Percentiles rank a stretch among this genome's conserved stretches.
phyloP scores from a whole-genome alignment of 179 eudicot species.

The Nepenthes alata region DNA sequence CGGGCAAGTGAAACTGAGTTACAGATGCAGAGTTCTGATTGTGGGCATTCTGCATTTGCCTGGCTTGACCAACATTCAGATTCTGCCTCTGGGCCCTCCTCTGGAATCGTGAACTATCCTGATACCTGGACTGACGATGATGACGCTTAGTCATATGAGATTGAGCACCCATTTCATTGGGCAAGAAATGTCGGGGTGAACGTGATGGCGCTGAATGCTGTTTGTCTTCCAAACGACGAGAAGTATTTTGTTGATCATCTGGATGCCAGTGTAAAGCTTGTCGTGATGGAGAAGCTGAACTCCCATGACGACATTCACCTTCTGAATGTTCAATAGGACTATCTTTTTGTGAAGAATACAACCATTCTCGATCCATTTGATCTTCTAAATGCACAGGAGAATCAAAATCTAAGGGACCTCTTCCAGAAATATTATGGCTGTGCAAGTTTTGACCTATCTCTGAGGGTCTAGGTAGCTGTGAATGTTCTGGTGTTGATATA shows the following conservation, averaged over 20 bases:
- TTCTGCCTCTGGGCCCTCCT: constrained; percentile 19
- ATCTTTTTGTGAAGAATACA: constrained; percentile 23
- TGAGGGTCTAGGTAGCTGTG: constrained; percentile 6
- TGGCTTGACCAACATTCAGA: constrained; percentile 14
- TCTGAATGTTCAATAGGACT: constrained; percentile 16
- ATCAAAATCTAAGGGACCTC: constrained; percentile 14
- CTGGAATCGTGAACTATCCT: constrained; percentile 17
- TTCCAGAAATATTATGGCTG: constrained; percentile 12
- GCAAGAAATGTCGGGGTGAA: constrained; percentile 8
- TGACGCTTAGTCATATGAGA: constrained; percentile 10
- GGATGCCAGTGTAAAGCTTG: constrained; percentile 13
- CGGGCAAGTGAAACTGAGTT: constrained; percentile 13
- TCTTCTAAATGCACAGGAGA: constrained; percentile 19
- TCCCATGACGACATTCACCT: constrained; percentile 11
- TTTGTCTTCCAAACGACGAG: constrained; percentile 20
- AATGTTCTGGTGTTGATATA: constrained; percentile 9
- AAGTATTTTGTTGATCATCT: constrained; percentile 17
- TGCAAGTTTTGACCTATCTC: constrained; percentile 14
- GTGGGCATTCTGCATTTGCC: constrained; percentile 20
- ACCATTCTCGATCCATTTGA: constrained; percentile 15
- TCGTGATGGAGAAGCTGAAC: constrained; percentile 22
- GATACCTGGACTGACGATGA: constrained; percentile 19
- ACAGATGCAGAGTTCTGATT: constrained; percentile 18
- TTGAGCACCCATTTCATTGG: constrained; percentile 9
- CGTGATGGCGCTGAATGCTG: constrained; percentile 14